Evolutionary conservation across 2,329 filamentous ascomycete genomes (phyloP).

Genomic region (Diplodia mutila): DNA sequence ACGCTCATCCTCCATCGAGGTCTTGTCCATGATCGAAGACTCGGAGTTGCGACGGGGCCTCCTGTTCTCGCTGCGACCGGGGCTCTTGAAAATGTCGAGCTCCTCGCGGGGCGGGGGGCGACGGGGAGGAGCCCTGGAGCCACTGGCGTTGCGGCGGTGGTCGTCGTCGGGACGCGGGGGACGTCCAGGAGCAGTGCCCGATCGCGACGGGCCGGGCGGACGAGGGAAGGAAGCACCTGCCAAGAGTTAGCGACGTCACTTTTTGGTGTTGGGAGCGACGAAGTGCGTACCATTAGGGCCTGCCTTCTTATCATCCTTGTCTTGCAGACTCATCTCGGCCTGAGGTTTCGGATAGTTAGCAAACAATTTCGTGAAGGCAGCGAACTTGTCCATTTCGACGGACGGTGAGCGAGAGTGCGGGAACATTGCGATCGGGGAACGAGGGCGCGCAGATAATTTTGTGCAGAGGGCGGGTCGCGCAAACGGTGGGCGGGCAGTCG

Average conservation of each 20-base stretch:
- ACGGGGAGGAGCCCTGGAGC: slow-evolving; percentile 11
- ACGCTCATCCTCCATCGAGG: slow-evolving; percentile 62
- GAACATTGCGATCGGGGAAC: slow-evolving; percentile 2
- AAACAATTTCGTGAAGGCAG: slow-evolving; percentile 44
- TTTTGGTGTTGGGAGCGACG: not conserved
- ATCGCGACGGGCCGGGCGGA: slow-evolving; percentile 48
- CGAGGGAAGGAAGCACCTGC: slow-evolving; percentile 30
- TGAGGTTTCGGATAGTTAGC: slow-evolving; percentile 52
- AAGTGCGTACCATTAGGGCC: slow-evolving; percentile 16
- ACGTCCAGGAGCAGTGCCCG: slow-evolving; percentile 47
- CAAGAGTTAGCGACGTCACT: slow-evolving; percentile 30
- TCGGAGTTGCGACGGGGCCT: slow-evolving; percentile 77
- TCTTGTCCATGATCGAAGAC: slow-evolving; percentile 70
- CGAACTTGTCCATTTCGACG: slow-evolving; percentile 45
- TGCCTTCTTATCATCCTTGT: slow-evolving; percentile 57
- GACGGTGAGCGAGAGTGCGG: slow-evolving; percentile 10
- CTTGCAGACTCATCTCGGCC: slow-evolving; percentile 70
- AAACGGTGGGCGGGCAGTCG: slow-evolving; percentile 6
- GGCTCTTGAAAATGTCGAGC: slow-evolving; percentile 49
- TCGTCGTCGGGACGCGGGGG: slow-evolving; percentile 38
- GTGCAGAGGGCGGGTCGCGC: slow-evolving; percentile 4
- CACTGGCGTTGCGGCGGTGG: slow-evolving; percentile 31
- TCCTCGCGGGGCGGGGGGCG: slow-evolving; percentile 32
- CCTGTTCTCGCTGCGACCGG: slow-evolving; percentile 43
- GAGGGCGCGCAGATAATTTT: slow-evolving; percentile 1